Percentiles rank a stretch among this genome's conserved stretches.
Conservation (phyloP, 352 stramenopile species). For the Phytophthora hybrid region DNA sequence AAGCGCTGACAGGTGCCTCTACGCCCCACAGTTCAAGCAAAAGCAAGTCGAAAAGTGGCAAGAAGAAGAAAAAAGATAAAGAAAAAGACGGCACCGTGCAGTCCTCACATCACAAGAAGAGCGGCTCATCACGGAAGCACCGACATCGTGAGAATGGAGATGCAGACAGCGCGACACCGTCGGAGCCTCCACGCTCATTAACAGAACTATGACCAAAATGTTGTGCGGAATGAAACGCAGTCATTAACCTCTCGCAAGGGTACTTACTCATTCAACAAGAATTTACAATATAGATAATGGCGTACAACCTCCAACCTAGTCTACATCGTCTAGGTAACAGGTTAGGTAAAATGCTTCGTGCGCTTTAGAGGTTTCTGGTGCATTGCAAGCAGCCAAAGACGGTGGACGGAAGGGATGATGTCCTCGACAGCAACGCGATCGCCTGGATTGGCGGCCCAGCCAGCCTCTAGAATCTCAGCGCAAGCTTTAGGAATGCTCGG, state of each 20-base stretch:
- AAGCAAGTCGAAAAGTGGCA: conserved; percentile 42
- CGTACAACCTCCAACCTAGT: conserved; percentile 19
- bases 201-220: conserved; percentile 46
- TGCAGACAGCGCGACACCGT: neutral
- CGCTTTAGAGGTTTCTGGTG: conserved; percentile 80
- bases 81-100: conserved; percentile 23
- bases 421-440: conserved; percentile 80
- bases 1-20: conserved; percentile 23
- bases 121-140: conserved; percentile 42
- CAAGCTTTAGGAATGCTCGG: conserved; percentile 77
- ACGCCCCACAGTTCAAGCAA: conserved; percentile 28
- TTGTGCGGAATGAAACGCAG: neutral
- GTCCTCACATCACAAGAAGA: conserved; percentile 48
- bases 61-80: conserved; percentile 58
- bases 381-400: conserved; percentile 78
- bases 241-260: neutral
- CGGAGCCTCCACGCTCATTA: conserved; percentile 41
- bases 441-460: conserved; percentile 74
- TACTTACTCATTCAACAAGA: conserved; percentile 18
- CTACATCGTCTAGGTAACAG: conserved; percentile 5
- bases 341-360: conserved; percentile 53
- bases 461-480: conserved; percentile 74
- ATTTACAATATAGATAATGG: conserved; percentile 41
- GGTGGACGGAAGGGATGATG: conserved; percentile 80
- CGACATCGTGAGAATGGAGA: conserved; percentile 36